Conservation (phyloP, 2,329 filamentous ascomycete genomes). For the Zarea fungicola region DNA sequence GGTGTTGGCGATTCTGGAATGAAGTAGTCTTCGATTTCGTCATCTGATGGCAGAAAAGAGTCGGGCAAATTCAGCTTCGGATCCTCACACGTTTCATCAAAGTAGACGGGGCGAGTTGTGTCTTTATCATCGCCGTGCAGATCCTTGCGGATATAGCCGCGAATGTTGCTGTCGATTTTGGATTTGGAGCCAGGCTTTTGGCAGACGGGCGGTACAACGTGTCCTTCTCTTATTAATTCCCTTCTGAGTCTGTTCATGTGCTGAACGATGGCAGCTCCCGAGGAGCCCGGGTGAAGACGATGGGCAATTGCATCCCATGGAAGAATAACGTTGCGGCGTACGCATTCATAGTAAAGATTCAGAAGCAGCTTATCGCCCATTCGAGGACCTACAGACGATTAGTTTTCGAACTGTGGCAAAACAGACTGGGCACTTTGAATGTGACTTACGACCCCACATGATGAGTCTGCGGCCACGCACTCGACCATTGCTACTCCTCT, state of each 20-base stretch:
- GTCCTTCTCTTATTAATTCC: constrained; percentile 33
- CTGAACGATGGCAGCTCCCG: constrained; percentile 34
- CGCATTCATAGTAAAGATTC: constrained; percentile 35
- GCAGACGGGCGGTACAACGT: constrained; percentile 34
- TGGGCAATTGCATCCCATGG: constrained; percentile 38
- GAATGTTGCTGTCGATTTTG: constrained; percentile 22
- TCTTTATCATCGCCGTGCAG: constrained; percentile 20
- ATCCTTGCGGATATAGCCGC: constrained; percentile 28
- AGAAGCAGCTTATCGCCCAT: constrained; percentile 43
- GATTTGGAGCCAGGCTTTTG: constrained; percentile 22
- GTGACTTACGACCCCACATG: constrained; percentile 37
- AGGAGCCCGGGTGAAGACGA: constrained; percentile 36
- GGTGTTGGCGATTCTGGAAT: constrained; percentile 7
- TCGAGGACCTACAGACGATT: constrained; percentile 31
- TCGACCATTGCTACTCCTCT: constrained; percentile 25
- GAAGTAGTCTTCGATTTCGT: background rate
- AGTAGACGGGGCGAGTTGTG: constrained; percentile 26
- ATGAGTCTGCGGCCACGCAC: constrained; percentile 34
- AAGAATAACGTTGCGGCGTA: constrained; percentile 25
- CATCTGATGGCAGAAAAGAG: constrained; percentile 10
- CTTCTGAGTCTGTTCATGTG: constrained; percentile 31
- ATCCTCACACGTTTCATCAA: constrained; percentile 28
- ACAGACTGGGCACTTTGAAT: background rate
- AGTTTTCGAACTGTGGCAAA: background rate
- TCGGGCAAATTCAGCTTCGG: constrained; percentile 27